Percentiles rank a stretch among this genome's conserved stretches.
Evolutionary conservation across 1,284 basidiomycete species (phyloP).

Genomic region (Flammula alnicola): DNA sequence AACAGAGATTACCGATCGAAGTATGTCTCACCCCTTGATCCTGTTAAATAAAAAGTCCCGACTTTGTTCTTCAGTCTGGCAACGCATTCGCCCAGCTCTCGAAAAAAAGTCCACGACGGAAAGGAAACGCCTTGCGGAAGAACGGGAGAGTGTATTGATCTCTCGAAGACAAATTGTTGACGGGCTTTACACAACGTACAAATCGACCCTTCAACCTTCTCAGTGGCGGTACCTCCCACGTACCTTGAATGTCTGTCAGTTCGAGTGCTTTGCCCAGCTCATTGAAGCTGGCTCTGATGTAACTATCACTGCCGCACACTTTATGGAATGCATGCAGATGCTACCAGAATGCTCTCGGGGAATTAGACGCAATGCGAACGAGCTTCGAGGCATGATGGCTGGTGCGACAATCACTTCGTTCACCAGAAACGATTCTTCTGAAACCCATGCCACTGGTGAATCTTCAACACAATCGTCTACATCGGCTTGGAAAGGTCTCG

Average conservation of each 20-base stretch:
- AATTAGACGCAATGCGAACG: too few relatives aligned
- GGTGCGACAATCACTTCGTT: too few relatives aligned
- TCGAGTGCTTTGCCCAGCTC: constrained; percentile 40
- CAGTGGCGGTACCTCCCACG: constrained; percentile 42
- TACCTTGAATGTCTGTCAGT: constrained; percentile 46
- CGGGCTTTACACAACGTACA: constrained; percentile 23
- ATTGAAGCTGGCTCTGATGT: constrained; percentile 41
- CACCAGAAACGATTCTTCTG: too few relatives aligned
- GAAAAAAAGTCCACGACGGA: constrained; percentile 43
- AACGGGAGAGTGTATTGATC: constrained; percentile 36
- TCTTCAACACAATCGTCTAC: background rate
- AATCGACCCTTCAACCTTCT: constrained; percentile 39
- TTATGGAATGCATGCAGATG: constrained; percentile 24
- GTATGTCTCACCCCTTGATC: constrained; percentile 31
- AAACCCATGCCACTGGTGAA: too few relatives aligned
- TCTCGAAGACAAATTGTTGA: constrained; percentile 37
- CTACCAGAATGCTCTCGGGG: constrained; percentile 5
- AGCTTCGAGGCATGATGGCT: too few relatives aligned
- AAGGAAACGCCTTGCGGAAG: constrained; percentile 40
- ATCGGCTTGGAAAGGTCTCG: too few relatives aligned
- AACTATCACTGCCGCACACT: constrained; percentile 38
- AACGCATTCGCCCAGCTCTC: constrained; percentile 43
- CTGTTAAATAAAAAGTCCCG: background rate
- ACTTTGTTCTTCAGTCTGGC: constrained; percentile 41
- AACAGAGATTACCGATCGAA: constrained; percentile 39